These are phyloP conservation scores for Fusarium sp. DNA, from an alignment of 2,329 filamentous ascomycete genomes.

Conservation along the genomic window DNA sequence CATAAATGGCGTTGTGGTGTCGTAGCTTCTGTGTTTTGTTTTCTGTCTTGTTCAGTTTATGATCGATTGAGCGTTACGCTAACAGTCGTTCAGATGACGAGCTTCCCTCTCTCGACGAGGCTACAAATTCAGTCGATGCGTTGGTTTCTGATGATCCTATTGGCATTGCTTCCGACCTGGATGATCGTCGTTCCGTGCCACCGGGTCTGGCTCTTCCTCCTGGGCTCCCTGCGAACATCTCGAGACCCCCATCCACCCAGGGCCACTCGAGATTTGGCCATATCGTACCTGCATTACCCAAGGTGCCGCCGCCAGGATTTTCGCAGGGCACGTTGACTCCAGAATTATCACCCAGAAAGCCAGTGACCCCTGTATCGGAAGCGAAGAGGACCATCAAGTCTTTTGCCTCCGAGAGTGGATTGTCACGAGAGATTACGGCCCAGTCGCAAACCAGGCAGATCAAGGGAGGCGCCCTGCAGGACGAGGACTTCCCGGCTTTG, in stretches of 20 bases:
- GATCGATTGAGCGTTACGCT: constrained; percentile 54
- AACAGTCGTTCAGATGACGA: constrained; percentile 73
- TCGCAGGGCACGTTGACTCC: constrained; percentile 51
- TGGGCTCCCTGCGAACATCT: constrained; percentile 37
- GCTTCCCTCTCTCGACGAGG: constrained; percentile 73
- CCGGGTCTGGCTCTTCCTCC: constrained; percentile 50
- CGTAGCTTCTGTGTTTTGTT: constrained; percentile 48
- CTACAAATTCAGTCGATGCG: constrained; percentile 75
- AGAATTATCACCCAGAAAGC: constrained; percentile 53
- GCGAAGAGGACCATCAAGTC: constrained; percentile 63
- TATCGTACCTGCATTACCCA: constrained; percentile 49
- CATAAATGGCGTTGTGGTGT: constrained; percentile 57
- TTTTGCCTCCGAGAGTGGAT: constrained; percentile 61
- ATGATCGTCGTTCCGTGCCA: constrained; percentile 48
- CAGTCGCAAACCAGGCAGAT: constrained; percentile 52
- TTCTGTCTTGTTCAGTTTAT: constrained; percentile 39
- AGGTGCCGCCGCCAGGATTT: constrained; percentile 45
- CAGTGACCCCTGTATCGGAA: constrained; percentile 47
- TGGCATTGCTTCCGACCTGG: constrained; percentile 27
- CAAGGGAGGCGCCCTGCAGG: constrained; percentile 60
- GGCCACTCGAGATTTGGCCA: constrained; percentile 37
- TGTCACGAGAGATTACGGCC: constrained; percentile 63
- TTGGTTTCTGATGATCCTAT: constrained; percentile 73
- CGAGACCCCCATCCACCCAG: constrained; percentile 41
- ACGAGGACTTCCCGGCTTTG: constrained; percentile 76